Percentiles rank a stretch among this genome's conserved stretches.
Conservation (phyloP, 2,329 filamentous ascomycete species). For the Cercospora janseana region DNA sequence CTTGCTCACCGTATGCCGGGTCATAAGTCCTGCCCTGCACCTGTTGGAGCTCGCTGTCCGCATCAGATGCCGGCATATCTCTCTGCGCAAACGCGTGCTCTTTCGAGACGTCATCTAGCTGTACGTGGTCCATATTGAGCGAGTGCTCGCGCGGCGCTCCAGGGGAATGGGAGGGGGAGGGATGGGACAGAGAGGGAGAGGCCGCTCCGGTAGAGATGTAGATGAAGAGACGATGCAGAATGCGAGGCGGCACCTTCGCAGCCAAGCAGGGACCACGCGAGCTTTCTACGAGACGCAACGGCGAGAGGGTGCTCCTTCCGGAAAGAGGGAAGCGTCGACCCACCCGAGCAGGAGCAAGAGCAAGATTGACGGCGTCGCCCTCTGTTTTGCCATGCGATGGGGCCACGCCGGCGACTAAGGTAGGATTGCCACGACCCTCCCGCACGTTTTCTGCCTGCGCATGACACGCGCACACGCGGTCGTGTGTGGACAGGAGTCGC, state of each 20-base stretch:
- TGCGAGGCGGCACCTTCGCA: neutral
- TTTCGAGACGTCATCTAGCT: constrained; percentile 19
- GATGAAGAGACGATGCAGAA: neutral
- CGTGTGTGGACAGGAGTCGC: neutral
- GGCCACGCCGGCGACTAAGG: constrained; percentile 1
- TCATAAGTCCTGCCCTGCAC: constrained; percentile 25
- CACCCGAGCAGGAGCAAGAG: neutral
- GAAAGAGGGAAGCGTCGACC: constrained; percentile 11
- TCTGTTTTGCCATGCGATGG: constrained; percentile 9
- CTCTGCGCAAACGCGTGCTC: constrained; percentile 16
- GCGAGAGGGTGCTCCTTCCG: constrained; percentile 14
- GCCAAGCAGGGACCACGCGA: constrained; percentile 13
- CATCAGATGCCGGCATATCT: constrained; percentile 18
- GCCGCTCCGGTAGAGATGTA: no score
- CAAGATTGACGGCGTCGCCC: neutral
- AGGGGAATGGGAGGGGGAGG: neutral
- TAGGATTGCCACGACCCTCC: constrained; percentile 7
- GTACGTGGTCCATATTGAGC: constrained; percentile 22
- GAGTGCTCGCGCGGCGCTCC: constrained; percentile 1
- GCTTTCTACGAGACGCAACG: constrained; percentile 13
- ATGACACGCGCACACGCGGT: neutral
- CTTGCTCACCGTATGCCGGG: constrained; percentile 22
- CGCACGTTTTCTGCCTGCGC: neutral
- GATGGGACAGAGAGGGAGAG: neutral
- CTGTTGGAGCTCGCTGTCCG: constrained; percentile 24